Conservation (phyloP, 768 basidiomycete species). For the Gymnopilus junonius region DNA sequence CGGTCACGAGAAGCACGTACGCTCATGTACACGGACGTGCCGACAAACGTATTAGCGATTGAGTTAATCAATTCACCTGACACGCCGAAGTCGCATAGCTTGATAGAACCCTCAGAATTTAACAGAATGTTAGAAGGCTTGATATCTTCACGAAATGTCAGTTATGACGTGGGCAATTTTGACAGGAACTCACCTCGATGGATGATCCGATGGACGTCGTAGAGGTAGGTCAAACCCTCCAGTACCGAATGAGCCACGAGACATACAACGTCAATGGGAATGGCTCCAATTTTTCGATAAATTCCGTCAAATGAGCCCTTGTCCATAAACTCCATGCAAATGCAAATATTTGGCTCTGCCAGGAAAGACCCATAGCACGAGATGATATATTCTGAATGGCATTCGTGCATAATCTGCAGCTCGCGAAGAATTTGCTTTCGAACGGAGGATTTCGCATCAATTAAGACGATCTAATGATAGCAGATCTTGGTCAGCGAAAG, state of each 20-base stretch:
- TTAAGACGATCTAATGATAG: constrained; percentile 78
- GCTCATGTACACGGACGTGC: constrained; percentile 99
- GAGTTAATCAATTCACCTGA: constrained; percentile 99
- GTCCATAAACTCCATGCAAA: constrained; percentile 98
- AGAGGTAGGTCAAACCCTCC: constrained; percentile 94
- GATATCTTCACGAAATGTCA: constrained; percentile 67
- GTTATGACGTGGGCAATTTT: neutral
- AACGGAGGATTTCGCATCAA: constrained; percentile 94
- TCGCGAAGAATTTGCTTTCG: constrained; percentile 98
- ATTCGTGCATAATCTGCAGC: constrained; percentile 98
- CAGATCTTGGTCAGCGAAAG: neutral
- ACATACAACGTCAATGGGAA: constrained; percentile 92
- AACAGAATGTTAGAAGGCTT: constrained; percentile 98
- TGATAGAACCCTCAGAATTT: constrained; percentile 95
- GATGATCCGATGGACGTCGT: constrained; percentile 96
- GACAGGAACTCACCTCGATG: constrained; percentile 78
- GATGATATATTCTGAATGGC: constrained; percentile 90
- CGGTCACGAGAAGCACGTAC: constrained; percentile 50
- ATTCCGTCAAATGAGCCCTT: constrained; percentile 93
- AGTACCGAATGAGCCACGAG: constrained; percentile 93
- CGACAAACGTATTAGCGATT: constrained; percentile 98
- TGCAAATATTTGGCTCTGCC: constrained; percentile 97
- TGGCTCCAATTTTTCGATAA: constrained; percentile 92
- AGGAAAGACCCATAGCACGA: constrained; percentile 97
- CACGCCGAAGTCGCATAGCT: constrained; percentile 99